Percentiles rank a stretch among this genome's conserved stretches.
Conservation (phyloP, 2,329 filamentous ascomycete genomes). For the Helotiales sp. region DNA sequence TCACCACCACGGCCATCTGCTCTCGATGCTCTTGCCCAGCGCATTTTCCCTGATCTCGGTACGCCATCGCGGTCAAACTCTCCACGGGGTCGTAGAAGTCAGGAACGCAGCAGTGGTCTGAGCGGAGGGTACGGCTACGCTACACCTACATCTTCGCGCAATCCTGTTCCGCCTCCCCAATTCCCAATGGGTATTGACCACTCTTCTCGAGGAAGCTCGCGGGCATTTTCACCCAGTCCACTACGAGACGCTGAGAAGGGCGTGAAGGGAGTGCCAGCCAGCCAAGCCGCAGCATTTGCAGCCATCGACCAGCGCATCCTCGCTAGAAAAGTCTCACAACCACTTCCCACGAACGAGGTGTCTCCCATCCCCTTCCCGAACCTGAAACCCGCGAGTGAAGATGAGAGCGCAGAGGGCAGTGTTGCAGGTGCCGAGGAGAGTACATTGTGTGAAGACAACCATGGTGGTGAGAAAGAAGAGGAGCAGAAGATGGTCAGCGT, state of each 20-base stretch:
- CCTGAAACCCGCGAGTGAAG: constrained; percentile 46
- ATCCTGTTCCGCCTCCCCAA: constrained; percentile 32
- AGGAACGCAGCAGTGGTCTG: constrained; percentile 33
- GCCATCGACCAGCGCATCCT: constrained; percentile 68
- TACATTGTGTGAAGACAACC: constrained; percentile 35
- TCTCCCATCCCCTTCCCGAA: constrained; percentile 54
- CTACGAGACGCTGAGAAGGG: constrained; percentile 25
- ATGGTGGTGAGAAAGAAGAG: constrained; percentile 35
- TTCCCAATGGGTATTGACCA: constrained; percentile 35
- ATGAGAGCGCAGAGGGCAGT: constrained; percentile 23
- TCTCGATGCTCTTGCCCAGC: constrained; percentile 66
- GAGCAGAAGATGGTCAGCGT: constrained; percentile 60
- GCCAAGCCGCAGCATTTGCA: constrained; percentile 64
- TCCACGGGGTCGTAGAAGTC: constrained; percentile 40
- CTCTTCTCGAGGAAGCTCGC: constrained; percentile 34
- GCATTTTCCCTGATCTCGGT: constrained; percentile 59
- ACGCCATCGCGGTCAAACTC: constrained; percentile 41
- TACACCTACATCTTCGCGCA: constrained; percentile 33
- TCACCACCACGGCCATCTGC: constrained; percentile 61
- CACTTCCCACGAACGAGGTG: constrained; percentile 45
- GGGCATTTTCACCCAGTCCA: constrained; percentile 38
- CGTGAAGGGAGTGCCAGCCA: constrained; percentile 39
- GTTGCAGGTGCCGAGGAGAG: constrained; percentile 21
- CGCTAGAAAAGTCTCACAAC: constrained; percentile 57
- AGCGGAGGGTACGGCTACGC: constrained; percentile 35